phyloP scores from a whole-genome alignment of 2,329 filamentous ascomycete genomes.

The Nannizziopsis barbatae region DNA sequence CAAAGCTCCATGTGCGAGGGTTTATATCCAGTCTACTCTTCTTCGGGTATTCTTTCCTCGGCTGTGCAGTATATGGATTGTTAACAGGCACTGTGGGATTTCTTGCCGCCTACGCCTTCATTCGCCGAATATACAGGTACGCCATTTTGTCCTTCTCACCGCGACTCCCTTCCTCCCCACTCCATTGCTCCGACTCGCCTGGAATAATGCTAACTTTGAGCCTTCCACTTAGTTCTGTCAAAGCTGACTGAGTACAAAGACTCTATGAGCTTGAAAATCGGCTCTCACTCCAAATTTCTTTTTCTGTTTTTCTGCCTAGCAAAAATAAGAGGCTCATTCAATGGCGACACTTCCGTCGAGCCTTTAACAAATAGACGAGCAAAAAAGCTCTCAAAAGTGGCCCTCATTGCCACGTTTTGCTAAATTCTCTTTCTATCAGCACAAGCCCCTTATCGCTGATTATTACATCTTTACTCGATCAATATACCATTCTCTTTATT shows the following conservation, averaged over 20 bases:
- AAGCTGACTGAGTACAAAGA: slow-evolving; percentile 14
- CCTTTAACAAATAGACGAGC: too few relatives aligned
- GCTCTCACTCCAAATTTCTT: too few relatives aligned
- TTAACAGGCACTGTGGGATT: slow-evolving; percentile 77
- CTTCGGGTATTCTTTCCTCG: slow-evolving; percentile 74
- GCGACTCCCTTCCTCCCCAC: too few relatives aligned
- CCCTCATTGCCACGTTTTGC: too few relatives aligned
- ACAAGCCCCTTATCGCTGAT: too few relatives aligned
- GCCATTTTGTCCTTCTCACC: slow-evolving; percentile 22
- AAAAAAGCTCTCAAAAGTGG: too few relatives aligned
- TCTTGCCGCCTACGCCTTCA: slow-evolving; percentile 70
- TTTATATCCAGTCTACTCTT: slow-evolving; percentile 71
- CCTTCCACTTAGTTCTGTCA: slow-evolving; percentile 13
- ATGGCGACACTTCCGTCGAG: too few relatives aligned
- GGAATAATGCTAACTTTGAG: not conserved
- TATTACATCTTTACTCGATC: too few relatives aligned
- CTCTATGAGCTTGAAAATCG: not conserved
- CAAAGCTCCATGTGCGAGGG: slow-evolving; percentile 68
- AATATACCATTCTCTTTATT: too few relatives aligned
- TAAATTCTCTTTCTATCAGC: too few relatives aligned
- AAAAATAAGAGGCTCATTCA: too few relatives aligned
- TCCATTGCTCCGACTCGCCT: not conserved
- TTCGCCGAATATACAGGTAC: slow-evolving; percentile 70
- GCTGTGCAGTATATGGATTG: slow-evolving; percentile 68
- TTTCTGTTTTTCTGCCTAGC: too few relatives aligned